Evolutionary conservation across 805 yeast species (phyloP), one percentile per base, ranked within the genome.

Genomic region (Lachancea mirantina): DNA sequence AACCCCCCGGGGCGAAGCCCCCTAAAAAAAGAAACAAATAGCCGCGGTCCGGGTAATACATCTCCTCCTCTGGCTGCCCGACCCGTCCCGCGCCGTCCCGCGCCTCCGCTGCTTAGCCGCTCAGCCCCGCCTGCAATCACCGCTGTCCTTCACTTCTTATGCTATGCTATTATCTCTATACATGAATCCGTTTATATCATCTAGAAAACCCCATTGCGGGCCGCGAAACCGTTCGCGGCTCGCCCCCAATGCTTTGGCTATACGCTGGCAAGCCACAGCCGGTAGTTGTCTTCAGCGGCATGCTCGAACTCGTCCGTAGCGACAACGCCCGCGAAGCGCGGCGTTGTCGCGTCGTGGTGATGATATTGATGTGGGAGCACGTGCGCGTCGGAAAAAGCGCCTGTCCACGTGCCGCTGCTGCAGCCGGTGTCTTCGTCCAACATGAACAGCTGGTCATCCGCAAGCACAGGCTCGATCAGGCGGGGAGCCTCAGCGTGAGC

Each of bases 251-350:
- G 15, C 28, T 9, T 5, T 22, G 8, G 25, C 32, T 26, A 38
- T 17, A 38, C 36, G 30, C 36, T 31, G n/a, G 34, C 30, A 8
- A 53, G 39, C 56, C 56, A 52, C 26, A 53, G 35, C 30, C 51
- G 45, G 45, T 52, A 52, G 39, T 52, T 52, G 33, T 44, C 51
- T 36, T 51, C 56, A 13, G 58, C 55, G 5, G 50, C 52, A 28
- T 51, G 40, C 15, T 50, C 50, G 21, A 46, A 44, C 22, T 34
- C 41, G 25, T 41, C 45, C 8, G 29, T 19, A 18, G 32, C 22
- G 15, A 28, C 15, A 15, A 22, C 19, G 16, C 26, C 36, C 9
- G 9, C 23, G 8, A 28, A 15, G 15, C 23, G 22, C 19, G 18
- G 17, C 32, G 41, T 20, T 23, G 30, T 29, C 40, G 24, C 27